Evolutionary conservation across 2,329 filamentous ascomycete species (phyloP).

Genomic region (Chrysoporthe deuterocubensis): DNA sequence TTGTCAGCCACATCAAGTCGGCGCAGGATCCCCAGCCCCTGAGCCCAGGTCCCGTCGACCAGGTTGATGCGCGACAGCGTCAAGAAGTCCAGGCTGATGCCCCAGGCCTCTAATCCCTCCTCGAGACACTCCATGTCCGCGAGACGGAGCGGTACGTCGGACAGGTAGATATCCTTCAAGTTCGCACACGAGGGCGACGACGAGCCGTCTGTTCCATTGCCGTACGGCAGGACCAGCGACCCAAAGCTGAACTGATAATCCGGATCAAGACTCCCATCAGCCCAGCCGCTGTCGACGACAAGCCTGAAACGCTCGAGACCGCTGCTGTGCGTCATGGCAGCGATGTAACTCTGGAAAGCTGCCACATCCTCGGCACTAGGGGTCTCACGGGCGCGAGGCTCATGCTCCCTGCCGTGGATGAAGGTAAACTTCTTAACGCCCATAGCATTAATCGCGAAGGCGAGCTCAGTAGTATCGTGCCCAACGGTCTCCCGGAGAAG

Average conservation of each 20-base stretch:
- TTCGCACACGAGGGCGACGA: neutral
- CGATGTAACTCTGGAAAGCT: slow-evolving; percentile 14
- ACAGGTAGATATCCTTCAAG: slow-evolving; percentile 20
- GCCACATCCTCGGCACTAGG: neutral
- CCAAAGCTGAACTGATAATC: neutral
- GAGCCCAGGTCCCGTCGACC: slow-evolving; percentile 18
- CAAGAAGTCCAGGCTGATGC: slow-evolving; percentile 16
- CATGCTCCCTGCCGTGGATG: slow-evolving; percentile 4
- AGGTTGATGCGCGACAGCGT: slow-evolving; percentile 16
- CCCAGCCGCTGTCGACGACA: slow-evolving; percentile 21
- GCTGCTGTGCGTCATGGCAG: slow-evolving; percentile 19
- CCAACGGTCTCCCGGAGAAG: neutral
- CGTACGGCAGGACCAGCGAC: neutral
- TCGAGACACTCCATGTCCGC: slow-evolving; percentile 10
- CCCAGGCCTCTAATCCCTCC: neutral
- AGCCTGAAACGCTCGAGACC: slow-evolving; percentile 18
- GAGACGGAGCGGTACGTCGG: slow-evolving; percentile 14
- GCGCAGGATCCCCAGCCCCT: slow-evolving; percentile 19
- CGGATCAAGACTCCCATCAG: neutral
- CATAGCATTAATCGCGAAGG: slow-evolving; percentile 13
- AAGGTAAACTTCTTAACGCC: slow-evolving; percentile 18
- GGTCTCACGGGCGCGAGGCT: neutral
- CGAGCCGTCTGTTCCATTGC: neutral
- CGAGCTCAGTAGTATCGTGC: neutral
- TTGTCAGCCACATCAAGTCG: slow-evolving; percentile 16